Evolutionary conservation across 192 early-diverging fungal genomes (phyloP), one percentile per base, ranked within the genome.

Genomic region (Coemansia sp.): DNA sequence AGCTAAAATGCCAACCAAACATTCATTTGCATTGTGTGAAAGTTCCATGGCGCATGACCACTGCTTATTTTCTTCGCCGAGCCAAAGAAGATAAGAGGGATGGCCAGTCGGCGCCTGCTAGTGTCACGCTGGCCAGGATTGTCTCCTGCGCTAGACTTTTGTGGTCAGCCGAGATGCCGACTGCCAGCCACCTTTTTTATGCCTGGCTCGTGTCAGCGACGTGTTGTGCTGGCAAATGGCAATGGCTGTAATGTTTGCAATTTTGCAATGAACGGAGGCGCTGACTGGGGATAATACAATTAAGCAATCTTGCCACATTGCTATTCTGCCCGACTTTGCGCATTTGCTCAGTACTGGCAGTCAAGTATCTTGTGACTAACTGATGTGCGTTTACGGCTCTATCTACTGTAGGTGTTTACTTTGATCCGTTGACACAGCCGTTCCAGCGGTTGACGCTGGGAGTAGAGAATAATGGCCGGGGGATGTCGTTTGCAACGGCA

Each of bases 391-490:
- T 34, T 34, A 6, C 31, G 31, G 31, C 31, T 34, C 31, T 34
- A 6, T 34, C 31, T 9, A 8, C 31, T 68, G 65, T 78, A 78
- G 75, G 75, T 20, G 70, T 72, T 31, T 78, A 78, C 31, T 78
- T 78, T 58, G 75, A 78, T 31, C 66, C 56, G 12, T 57, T 55
- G 25, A 66, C 63, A 15, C 63, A 59, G 63, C 70, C 70, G 36
- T 65, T 65, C 66, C 75, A 78, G 69, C 66, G 67, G n/a, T 55
- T 78, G 44, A 46, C 59, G 28, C 59, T 78, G 50, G 40, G 40
- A 7, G 66, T 62, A n/a, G 60, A 78, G 48, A 52, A 52, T 49
- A 59, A 44, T 26, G 59, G 62, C 10, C 37, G 48, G 5, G 28
- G 66, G 48, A 50, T 78, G 65, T 49, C 75, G 3, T 69, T 78